These are phyloP conservation scores for Omphalea diandra DNA, from an alignment of 441 rosid genomes.

Conservation along the genomic window DNA sequence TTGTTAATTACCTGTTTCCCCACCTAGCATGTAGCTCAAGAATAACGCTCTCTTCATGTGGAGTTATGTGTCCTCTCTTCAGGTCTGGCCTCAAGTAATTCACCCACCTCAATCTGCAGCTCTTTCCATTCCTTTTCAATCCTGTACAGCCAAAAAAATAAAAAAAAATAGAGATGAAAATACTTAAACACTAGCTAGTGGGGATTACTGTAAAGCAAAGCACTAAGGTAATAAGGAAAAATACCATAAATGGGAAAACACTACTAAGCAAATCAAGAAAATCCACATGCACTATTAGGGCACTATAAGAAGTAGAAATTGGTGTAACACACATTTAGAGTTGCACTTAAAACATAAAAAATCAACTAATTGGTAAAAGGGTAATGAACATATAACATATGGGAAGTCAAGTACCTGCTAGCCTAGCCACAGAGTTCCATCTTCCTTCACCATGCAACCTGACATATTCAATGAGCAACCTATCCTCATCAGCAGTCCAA, in stretches of 20 bases:
- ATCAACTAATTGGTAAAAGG: background rate
- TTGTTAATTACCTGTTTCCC: slow-evolving; percentile 88
- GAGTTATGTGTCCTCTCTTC: slow-evolving; percentile 89
- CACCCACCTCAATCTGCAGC: slow-evolving; percentile 96
- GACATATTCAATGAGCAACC: slow-evolving; percentile 69
- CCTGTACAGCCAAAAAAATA: slow-evolving; percentile 32
- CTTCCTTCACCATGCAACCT: slow-evolving; percentile 83
- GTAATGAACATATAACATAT: background rate
- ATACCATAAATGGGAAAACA: too few relatives aligned
- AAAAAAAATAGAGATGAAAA: too few relatives aligned
- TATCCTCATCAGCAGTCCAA: slow-evolving; percentile 95
- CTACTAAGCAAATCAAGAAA: too few relatives aligned
- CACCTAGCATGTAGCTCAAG: slow-evolving; percentile 88
- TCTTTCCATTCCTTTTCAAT: slow-evolving; percentile 89
- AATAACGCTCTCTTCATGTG: slow-evolving; percentile 80
- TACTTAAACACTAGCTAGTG: background rate
- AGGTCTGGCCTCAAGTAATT: slow-evolving; percentile 95
- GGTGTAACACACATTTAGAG: too few relatives aligned
- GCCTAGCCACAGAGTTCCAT: slow-evolving; percentile 92
- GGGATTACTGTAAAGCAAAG: too few relatives aligned
- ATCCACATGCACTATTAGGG: too few relatives aligned
- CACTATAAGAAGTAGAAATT: too few relatives aligned
- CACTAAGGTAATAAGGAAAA: too few relatives aligned
- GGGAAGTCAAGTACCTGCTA: slow-evolving; percentile 62
- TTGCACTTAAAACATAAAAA: too few relatives aligned